Percentiles rank a stretch among this genome's conserved stretches.
Conservation (phyloP, 495 filamentous ascomycete species). For the Parmelia sp. region DNA sequence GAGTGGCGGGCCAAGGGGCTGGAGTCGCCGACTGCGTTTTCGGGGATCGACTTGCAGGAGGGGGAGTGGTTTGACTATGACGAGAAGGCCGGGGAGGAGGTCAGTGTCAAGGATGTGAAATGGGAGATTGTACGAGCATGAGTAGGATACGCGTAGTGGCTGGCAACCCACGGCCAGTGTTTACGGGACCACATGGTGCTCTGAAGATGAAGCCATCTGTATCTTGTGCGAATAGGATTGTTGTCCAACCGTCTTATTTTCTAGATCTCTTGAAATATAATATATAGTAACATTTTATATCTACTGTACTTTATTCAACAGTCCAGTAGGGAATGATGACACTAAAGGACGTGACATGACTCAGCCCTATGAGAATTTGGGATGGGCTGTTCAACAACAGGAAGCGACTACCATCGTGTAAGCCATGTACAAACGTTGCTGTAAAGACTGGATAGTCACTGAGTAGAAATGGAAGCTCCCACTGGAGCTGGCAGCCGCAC, state of each 20-base stretch:
- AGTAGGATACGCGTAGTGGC: background rate
- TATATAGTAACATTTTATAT: too few species aligned
- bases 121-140: slow-evolving; percentile 75
- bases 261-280: too few species aligned
- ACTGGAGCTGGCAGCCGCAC: background rate
- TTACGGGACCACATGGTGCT: background rate
- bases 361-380: slow-evolving; percentile 2
- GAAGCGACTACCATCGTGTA: background rate
- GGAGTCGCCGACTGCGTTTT: slow-evolving; percentile 73
- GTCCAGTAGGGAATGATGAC: too few species aligned
- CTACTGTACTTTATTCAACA: too few species aligned
- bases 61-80: slow-evolving; percentile 91
- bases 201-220: background rate
- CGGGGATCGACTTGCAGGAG: slow-evolving; percentile 71
- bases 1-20: slow-evolving; percentile 80
- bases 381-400: background rate
- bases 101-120: slow-evolving; percentile 84
- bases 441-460: background rate
- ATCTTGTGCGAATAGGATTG: background rate
- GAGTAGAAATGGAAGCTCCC: background rate
- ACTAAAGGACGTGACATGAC: background rate
- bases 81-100: slow-evolving; percentile 71
- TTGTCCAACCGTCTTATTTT: too few species aligned
- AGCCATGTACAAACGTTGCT: background rate
- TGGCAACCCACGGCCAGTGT: background rate